Conservation (phyloP, 768 basidiomycete species). For the Leccinum truebloodii region DNA sequence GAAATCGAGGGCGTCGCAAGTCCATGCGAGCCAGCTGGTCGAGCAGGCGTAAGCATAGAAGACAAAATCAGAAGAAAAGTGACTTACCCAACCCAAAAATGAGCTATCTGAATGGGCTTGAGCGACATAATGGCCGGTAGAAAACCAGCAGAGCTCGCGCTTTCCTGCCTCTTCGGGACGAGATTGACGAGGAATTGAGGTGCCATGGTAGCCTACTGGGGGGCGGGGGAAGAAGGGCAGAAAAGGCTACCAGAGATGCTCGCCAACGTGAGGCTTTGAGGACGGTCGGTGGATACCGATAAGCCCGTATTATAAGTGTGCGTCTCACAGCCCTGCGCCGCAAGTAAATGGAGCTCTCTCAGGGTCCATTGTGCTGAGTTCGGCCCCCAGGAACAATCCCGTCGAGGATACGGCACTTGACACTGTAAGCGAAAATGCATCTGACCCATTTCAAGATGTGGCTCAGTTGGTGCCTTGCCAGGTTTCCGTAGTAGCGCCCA, state of each 20-base stretch:
- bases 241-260: neutral
- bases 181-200: conserved; percentile 47
- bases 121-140: conserved; percentile 44
- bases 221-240: neutral
- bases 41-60: neutral
- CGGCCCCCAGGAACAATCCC: conserved; percentile 18
- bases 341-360: conserved; percentile 13
- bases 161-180: conserved; percentile 48
- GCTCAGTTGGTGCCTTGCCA: neutral
- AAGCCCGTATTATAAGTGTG: conserved; percentile 9
- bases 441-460: no score
- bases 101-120: conserved; percentile 55
- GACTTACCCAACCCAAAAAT: conserved; percentile 58
- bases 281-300: neutral
- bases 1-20: conserved; percentile 84
- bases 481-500: no score
- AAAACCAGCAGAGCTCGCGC: conserved; percentile 37
- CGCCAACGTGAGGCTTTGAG: neutral
- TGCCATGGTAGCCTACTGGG: conserved; percentile 10
- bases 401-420: conserved; percentile 18
- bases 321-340: neutral
- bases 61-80: neutral
- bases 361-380: neutral
- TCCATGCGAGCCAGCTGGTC: conserved; percentile 80
- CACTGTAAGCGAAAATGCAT: neutral